A percentile compares a stretch with the other conserved stretches of the same genome.
These are phyloP conservation scores for Rhexocercosporidium sp. DNA, from an alignment of 2,329 filamentous ascomycete species.

Conservation along the genomic window DNA sequence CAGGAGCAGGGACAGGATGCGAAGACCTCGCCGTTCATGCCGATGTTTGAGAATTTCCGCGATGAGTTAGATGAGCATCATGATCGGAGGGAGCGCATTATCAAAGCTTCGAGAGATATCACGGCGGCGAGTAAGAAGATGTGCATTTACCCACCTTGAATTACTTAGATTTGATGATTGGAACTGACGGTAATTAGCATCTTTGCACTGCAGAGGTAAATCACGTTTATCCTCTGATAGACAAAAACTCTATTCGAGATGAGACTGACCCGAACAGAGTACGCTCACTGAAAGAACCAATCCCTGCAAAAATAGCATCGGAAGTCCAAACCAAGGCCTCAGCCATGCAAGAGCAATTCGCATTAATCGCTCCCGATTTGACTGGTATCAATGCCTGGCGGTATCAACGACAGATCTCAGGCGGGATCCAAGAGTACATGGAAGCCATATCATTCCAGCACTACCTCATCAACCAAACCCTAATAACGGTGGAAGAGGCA, in stretches of 20 bases:
- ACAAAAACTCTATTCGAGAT: neutral
- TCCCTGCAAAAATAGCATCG: slow-evolving; percentile 72
- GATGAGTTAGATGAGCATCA: slow-evolving; percentile 93
- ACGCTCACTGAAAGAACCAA: slow-evolving; percentile 62
- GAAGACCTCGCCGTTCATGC: slow-evolving; percentile 54
- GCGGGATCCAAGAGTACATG: slow-evolving; percentile 90
- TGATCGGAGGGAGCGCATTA: slow-evolving; percentile 85
- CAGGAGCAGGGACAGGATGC: slow-evolving; percentile 31
- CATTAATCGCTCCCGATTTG: slow-evolving; percentile 72
- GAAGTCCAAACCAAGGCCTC: slow-evolving; percentile 72
- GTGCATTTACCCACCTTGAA: slow-evolving; percentile 54
- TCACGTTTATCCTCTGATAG: slow-evolving; percentile 22
- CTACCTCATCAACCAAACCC: slow-evolving; percentile 78
- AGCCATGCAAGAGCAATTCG: slow-evolving; percentile 74
- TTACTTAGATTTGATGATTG: neutral
- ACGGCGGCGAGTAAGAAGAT: slow-evolving; percentile 97
- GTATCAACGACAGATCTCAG: slow-evolving; percentile 77
- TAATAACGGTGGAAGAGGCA: slow-evolving; percentile 73
- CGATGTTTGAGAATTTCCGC: slow-evolving; percentile 87
- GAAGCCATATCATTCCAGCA: slow-evolving; percentile 89
- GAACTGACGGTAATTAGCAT: slow-evolving; percentile 59
- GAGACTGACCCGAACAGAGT: slow-evolving; percentile 54
- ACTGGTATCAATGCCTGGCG: slow-evolving; percentile 80
- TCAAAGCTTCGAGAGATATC: slow-evolving; percentile 90
- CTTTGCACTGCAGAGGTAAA: slow-evolving; percentile 80